phyloP scores from a whole-genome alignment of 768 basidiomycete species.

The Suillus clintonianus region DNA sequence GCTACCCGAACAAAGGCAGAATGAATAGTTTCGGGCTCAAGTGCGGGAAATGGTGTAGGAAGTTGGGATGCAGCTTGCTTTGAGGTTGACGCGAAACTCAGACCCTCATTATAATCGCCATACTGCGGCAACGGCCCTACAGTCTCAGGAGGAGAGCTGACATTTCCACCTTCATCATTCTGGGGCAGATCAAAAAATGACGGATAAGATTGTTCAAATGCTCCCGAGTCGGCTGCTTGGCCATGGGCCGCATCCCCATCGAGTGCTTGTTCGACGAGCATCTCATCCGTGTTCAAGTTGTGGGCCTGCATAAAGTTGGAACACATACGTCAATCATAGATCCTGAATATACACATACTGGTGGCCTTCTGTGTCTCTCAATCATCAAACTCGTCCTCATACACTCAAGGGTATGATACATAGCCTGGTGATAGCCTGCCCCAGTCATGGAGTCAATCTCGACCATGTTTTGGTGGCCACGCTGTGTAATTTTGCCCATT shows the following conservation, averaged over 20 bases:
- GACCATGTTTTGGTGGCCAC: slow-evolving; percentile 4
- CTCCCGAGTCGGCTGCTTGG: neutral
- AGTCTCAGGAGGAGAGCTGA: neutral
- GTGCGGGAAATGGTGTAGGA: neutral
- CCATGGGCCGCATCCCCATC: neutral
- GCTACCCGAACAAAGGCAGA: neutral
- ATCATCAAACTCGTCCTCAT: slow-evolving; percentile 13
- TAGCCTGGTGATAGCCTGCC: slow-evolving; percentile 24
- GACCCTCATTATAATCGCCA: neutral
- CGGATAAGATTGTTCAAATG: neutral
- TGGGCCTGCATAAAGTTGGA: neutral
- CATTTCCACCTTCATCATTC: neutral
- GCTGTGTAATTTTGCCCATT: slow-evolving; percentile 2
- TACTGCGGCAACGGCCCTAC: neutral
- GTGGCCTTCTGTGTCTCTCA: slow-evolving; percentile 13
- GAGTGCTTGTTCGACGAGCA: neutral
- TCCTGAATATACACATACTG: neutral
- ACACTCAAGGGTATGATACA: slow-evolving; percentile 27
- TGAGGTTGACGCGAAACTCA: neutral
- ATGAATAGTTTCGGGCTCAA: neutral
- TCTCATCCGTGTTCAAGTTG: neutral
- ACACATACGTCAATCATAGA: neutral
- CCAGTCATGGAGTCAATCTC: slow-evolving; percentile 17
- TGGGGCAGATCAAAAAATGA: neutral
- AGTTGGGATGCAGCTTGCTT: neutral